Evolutionary conservation across 2,329 filamentous ascomycete species (phyloP).

Genomic region (Dryadomyces sulphureus): DNA sequence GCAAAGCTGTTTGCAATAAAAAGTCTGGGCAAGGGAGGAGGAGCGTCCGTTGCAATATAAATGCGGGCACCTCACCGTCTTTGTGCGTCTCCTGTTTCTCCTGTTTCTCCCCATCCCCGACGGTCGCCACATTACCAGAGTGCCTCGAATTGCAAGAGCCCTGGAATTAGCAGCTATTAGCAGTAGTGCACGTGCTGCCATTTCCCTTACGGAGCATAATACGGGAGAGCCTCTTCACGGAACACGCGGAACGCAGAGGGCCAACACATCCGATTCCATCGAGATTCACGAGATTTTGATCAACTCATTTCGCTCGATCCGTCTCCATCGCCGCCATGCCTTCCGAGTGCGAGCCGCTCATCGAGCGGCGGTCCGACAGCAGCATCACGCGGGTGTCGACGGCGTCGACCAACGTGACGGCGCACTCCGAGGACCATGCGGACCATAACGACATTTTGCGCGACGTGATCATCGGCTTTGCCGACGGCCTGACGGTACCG

Average conservation of each 20-base stretch:
- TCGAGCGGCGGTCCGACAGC: constrained; percentile 11
- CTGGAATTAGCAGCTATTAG: too few species aligned
- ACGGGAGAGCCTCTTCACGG: too few species aligned
- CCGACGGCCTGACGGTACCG: constrained; percentile 65
- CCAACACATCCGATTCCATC: too few species aligned
- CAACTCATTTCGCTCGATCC: too few species aligned
- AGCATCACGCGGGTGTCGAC: constrained; percentile 9
- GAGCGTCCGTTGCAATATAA: too few species aligned
- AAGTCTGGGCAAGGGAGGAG: too few species aligned
- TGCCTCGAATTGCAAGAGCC: too few species aligned
- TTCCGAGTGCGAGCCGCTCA: constrained; percentile 10
- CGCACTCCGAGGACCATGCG: constrained; percentile 12
- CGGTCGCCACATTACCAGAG: neutral
- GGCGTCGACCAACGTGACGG: constrained; percentile 3
- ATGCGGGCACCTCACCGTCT: too few species aligned
- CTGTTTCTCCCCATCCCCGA: neutral
- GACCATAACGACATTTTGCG: constrained; percentile 32
- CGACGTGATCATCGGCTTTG: constrained; percentile 61
- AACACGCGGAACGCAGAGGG: too few species aligned
- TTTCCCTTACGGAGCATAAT: too few species aligned
- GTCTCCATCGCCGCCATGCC: neutral
- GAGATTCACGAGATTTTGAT: too few species aligned
- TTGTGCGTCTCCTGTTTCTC: neutral
- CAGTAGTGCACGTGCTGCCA: too few species aligned
- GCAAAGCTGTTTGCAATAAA: neutral